Evolutionary conservation across 2,329 filamentous ascomycete species (phyloP), one percentile per base, ranked within the genome.

Genomic region (Diplocarpon rosae): DNA sequence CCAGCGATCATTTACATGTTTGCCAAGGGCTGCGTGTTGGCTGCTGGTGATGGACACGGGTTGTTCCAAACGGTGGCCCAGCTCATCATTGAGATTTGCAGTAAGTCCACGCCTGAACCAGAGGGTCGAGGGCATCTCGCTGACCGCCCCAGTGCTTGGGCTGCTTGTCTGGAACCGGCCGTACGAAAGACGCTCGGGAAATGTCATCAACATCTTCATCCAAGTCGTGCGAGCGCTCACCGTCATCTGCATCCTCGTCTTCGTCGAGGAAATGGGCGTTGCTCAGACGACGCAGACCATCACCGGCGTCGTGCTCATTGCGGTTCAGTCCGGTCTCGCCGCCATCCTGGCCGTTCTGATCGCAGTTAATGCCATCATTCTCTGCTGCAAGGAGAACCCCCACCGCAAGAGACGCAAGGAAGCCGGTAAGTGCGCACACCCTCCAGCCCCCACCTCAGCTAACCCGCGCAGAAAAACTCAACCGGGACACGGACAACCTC

Each of bases 151-250:
- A 56, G 57, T 98, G 75, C 72, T 98, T 24, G 66, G 70, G 43
- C 68, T 96, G 29, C 73, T 98, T 11, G 62, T 94, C 33, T 95
- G 87, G 85, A 78, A 76, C 55, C 78, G 87, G 13, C 92, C 92
- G 1, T 98, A 83, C 62, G 84, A 88, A 63, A 81, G 86, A 59
- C 86, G 82, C 62, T 88, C 88, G 5, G 79, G 85, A 55, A 94
- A 93, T 66, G 78, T 92, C 65, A 88, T 98, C 72, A 95, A 95
- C 67, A 89, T 94, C 59, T 70, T 79, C 59, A 95, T 96, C 57
- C 87, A 94, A 64, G 72, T 85, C 31, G 87, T 95, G 14, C 85
- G 92, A 35, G 83, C 95, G 11, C 68, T 95, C 40, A 95, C 90
- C 0, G 84, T 95, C 6, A 73, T 78, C 43, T 95, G 89, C 67